Evolutionary conservation across 78 protist species (phyloP), one percentile per base, ranked within the genome.

Genomic region (Tieghemostelium lacteum): DNA sequence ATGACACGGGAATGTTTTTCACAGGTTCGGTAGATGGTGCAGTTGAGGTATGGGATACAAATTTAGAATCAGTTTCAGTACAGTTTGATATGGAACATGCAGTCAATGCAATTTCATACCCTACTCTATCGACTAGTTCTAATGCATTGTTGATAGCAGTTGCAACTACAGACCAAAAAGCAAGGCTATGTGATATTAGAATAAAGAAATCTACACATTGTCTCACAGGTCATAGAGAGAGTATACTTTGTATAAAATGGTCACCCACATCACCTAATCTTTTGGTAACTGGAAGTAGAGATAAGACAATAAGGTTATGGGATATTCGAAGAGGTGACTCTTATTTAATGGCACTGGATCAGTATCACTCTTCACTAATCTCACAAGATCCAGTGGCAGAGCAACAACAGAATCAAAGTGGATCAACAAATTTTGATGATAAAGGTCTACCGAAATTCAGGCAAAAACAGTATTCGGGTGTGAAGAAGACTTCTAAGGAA

Each of bases 31-130:
- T 70, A 14, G 76, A 83, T 34, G 91, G 91, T 6, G 17, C 40
- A 69, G 91, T 69, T 3, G 91, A 83, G 8, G 72, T 83, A 17
- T 83, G 91, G 91, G 91, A 83, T 45, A 83, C 91, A 0, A 83
- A 83, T 45, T 26, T 31, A 42, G 91, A 37, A 34, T 4, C 6
- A 10, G 65, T 83, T n/a, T 55, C 78, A 14, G 31, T 54, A 58
- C n/a, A n/a, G 4, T 83, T 83, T 58, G 20, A 83, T 58, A 29
- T 83, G 10, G 91, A 69, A 33, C 17, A 69, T 58, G 55, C 60
- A 19, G 78, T 83, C 5, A 83, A 83, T 34, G 29, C 91, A 2
- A 69, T 83, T 0, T 66, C 91, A 0, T 60, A 36, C 6, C 49
- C 75, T 29, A n/a, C 34, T 2, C 24, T 72, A 5, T 70, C 67